Evolutionary conservation across 257 asterid species (phyloP), one percentile per base, ranked within the genome.

Genomic region (Penstemon newberryi): DNA sequence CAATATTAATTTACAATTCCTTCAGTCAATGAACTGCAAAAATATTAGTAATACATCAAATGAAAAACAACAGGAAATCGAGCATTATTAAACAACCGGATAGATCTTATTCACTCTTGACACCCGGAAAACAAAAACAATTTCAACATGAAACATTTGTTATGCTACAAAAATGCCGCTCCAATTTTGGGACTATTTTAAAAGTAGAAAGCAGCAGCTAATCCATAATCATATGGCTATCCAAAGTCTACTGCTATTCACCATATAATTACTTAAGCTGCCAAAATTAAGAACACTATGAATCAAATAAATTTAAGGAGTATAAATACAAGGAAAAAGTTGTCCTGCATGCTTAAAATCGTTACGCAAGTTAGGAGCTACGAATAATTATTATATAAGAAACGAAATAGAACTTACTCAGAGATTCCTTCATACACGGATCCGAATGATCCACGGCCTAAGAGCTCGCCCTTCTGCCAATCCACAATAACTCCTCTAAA

Each of bases 381-480:
- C 11, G 57, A 19, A 56, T 25, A 25, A 25, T 25, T 25, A 25
- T 25, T 25, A 49, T 7, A 51, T 52, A 25, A 15, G 47, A 69
- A 60, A 58, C 36, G 33, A 63, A 65, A 13, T n/a, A 38, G 67
- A 70, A 80, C 96, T 78, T 86, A 94, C 99, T 79, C 86, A 6
- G 97, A 81, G 76, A 87, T 89, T 67, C 97, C 97, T 84, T 91
- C 96, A 73, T 88, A 93, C 44, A 93, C 99, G 25, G 97, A 81
- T 65, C 99, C 99, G 56, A 90, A 90, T 2, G 97, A 89, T 75
- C 99, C 99, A 74, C 91, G 80, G n/a, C 99, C 99, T 80, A 94
- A 82, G 56, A 84, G 96, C 12, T 60, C 90, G 43, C 96, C 97
- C 84, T 87, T 91, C 78, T 84, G 87, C 99, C 99, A 94, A 50